Evolutionary conservation across 768 basidiomycete species (phyloP), one percentile per base, ranked within the genome.

Genomic region (Clitopilus hobsonii): DNA sequence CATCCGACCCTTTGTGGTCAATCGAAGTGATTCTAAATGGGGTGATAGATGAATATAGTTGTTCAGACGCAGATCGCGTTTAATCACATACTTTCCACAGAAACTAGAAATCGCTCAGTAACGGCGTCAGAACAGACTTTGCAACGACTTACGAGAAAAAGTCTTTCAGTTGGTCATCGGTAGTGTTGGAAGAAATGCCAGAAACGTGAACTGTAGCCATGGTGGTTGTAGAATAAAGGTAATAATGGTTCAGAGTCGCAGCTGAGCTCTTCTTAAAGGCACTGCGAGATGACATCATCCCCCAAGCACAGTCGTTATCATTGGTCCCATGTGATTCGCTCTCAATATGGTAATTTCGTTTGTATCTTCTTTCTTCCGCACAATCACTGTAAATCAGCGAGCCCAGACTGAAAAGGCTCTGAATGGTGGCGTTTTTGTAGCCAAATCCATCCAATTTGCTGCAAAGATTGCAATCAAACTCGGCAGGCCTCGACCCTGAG

Each of bases 81-180:
- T 20, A 26, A 49, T 5, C 3, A 64, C 81, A 64, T 64, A 86
- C 86, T 83, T 88, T 74, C 94, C 94, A 66, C 94, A 97, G 73
- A 96, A 97, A 2, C 89, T 91, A 57, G 38, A 38, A 50, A 51
- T 52, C 6, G 47, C 60, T 45, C n/a, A 45, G 41, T 18, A 18
- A 61, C 54, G 52, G 24, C 47, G 53, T 60, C 27, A 58, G 47
- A 32, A 22, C 5, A 20, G n/a, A 54, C 29, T 22, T 14, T n/a
- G 20, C 10, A 29, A 56, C 16, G 56, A 69, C 83, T 45, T 75
- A 90, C 89, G 84, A 79, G 75, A 94, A 92, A 72, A 89, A 93
- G 58, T 94, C 86, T 60, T 82, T 72, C 53, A 98, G 77, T 56
- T 89, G 82, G 18, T 74, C 66, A 65, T 89, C 73, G 22, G 81